Evolutionary conservation across 768 basidiomycete species (phyloP).

Genomic region (Hydnomerulius pinastri): DNA sequence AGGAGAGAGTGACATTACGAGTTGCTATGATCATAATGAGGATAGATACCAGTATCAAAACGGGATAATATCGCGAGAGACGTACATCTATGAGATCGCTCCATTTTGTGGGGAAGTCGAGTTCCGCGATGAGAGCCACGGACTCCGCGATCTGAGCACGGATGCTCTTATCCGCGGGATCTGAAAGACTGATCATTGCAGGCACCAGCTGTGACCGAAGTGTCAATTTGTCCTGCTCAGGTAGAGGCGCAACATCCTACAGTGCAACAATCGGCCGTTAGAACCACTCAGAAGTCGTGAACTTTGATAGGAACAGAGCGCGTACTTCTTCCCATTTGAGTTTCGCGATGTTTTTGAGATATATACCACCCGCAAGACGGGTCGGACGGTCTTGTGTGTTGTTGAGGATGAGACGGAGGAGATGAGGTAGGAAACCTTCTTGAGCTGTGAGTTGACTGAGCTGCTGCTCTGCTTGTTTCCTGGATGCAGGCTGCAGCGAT

Average conservation of each 20-base stretch:
- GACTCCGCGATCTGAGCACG: conserved; percentile 91
- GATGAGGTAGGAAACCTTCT: conserved; percentile 75
- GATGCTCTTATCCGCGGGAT: conserved; percentile 67
- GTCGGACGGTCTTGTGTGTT: conserved; percentile 63
- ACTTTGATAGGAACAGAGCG: not conserved
- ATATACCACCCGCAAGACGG: conserved; percentile 83
- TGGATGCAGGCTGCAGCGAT: conserved; percentile 64
- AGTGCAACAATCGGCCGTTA: conserved; percentile 6
- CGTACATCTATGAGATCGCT: conserved; percentile 86
- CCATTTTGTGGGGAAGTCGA: conserved; percentile 93
- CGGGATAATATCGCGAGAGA: conserved; percentile 15
- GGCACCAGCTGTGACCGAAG: conserved; percentile 82
- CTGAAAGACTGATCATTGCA: conserved; percentile 86
- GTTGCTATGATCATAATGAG: conserved; percentile 62
- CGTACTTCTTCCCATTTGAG: conserved; percentile 86
- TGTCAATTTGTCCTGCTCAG: conserved; percentile 67
- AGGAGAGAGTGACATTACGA: conserved; percentile 78
- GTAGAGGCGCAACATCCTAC: conserved; percentile 73
- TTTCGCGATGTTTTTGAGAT: conserved; percentile 90
- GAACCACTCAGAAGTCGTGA: too few species aligned
- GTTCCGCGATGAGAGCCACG: conserved; percentile 85
- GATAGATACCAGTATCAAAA: not conserved
- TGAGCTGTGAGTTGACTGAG: conserved; percentile 69
- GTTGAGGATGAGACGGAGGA: conserved; percentile 79
- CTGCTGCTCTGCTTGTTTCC: conserved; percentile 81